Conservation (phyloP, 2,329 filamentous ascomycete genomes). For the Ophiostoma australiae region DNA sequence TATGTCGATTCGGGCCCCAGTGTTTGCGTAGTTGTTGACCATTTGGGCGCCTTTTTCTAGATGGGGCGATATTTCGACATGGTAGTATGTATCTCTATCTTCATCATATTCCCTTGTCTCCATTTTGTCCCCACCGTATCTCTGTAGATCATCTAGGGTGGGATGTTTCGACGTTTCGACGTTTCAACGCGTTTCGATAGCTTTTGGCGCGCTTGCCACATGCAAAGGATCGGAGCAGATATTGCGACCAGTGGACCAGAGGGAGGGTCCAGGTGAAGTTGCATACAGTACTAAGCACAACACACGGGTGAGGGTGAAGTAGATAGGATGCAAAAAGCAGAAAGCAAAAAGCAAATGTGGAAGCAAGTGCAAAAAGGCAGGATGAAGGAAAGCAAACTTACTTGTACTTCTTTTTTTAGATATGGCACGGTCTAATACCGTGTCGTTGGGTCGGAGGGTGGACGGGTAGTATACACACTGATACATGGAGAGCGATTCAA, state of each 20-base stretch:
- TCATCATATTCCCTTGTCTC: neutral
- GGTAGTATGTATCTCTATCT: neutral
- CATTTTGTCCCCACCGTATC: neutral
- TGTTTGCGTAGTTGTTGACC: neutral
- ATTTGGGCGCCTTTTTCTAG: neutral
- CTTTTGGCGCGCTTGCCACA: neutral
- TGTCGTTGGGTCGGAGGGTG: constrained; percentile 13
- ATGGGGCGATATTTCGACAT: neutral
- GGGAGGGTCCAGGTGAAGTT: neutral
- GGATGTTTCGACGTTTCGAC: neutral
- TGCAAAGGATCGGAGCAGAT: neutral
- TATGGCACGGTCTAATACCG: neutral
- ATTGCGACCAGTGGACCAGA: neutral
- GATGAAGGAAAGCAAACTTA: neutral
- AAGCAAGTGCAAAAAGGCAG: neutral
- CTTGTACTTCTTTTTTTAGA: neutral
- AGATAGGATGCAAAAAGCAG: neutral
- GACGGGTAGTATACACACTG: constrained; percentile 13
- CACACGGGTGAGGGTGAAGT: neutral
- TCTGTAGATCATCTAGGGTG: neutral
- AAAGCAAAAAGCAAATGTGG: neutral
- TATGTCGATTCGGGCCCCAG: neutral
- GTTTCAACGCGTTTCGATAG: neutral
- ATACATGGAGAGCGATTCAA: neutral
- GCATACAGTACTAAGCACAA: no score